Evolutionary conservation across 306 rosid species (phyloP).

Genomic region (Geum urbanum): DNA sequence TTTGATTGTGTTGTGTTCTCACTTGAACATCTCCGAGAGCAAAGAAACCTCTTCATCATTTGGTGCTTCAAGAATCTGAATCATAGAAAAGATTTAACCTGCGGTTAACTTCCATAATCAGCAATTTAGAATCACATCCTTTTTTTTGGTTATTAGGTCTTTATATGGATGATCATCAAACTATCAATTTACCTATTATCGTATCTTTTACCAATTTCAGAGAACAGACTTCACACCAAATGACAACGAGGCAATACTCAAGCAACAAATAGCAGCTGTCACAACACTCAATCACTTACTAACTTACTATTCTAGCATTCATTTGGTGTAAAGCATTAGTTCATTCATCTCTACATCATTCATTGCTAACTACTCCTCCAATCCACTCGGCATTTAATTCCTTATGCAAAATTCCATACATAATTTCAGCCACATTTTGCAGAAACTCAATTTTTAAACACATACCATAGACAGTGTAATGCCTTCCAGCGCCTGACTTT

Average conservation of each 20-base stretch:
- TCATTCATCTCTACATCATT: slow-evolving; percentile 6
- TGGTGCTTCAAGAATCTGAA: slow-evolving; percentile 91
- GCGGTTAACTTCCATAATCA: slow-evolving; percentile 55
- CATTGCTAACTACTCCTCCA: background rate
- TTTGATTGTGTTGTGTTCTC: slow-evolving; percentile 35
- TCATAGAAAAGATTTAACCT: slow-evolving; percentile 63
- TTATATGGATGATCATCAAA: no score
- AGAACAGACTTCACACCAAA: background rate
- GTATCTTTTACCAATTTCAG: no score
- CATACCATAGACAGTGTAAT: slow-evolving; percentile 90
- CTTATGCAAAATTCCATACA: background rate
- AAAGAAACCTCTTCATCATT: slow-evolving; percentile 90
- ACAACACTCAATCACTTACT: no score
- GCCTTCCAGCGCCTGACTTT: slow-evolving; percentile 95
- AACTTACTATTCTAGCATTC: background rate
- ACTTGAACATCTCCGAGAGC: slow-evolving; percentile 94
- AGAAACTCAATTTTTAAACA: background rate
- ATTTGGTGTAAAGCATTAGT: background rate
- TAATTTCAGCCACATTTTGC: background rate
- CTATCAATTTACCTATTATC: no score
- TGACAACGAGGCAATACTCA: background rate
- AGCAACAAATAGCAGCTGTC: background rate
- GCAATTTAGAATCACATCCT: slow-evolving; percentile 27
- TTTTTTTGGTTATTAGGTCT: no score
- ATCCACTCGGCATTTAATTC: background rate